Evolutionary conservation across 306 rosid species (phyloP), one percentile per base, ranked within the genome.

Genomic region (Vigna trinervia): DNA sequence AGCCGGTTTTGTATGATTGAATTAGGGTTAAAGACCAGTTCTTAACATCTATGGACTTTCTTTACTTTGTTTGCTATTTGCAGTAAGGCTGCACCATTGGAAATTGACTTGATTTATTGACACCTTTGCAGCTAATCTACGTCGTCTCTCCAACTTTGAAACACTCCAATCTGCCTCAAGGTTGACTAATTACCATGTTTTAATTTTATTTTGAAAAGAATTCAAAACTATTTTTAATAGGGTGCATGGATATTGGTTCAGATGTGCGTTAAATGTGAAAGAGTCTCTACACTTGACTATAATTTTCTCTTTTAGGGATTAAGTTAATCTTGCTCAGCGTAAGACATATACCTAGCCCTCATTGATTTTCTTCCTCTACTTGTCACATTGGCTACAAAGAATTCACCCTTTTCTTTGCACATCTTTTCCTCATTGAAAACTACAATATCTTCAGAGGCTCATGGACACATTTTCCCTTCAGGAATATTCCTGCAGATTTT

Each of bases 111-210:
- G 22, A 72, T 78, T 82, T 64, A 20, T 54, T 54, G 36, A 68
- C 38, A 88, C 89, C 85, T 76, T 20, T 87, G 90, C 97, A 94
- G 98, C 92, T 47, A 94, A 88, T 90, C 78, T 92, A 54, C 90
- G 81, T 4, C 92, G 85, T 41, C 62, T 89, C 45, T 92, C 97
- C 86, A 92, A 91, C 87, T 90, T 90, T 90, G 98, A 94, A 86
- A 86, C 95, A 50, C 89, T 92, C 68, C 97, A 92, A 67, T 92
- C 91, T 72, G 86, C 90, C 4, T 87, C 92, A 61, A 94, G 98
- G 98, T 90, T 81, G 65, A 73, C 68, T 77, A 52, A 78, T 76
- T 38, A 34, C 74, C 51, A 10, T 52, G 20, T 12, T 80, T 32
- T 28, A 50, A 5, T 36, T 45, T 36, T 26, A 3, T 61, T 28